Evolutionary conservation across 2,329 filamentous ascomycete species (phyloP).

Genomic region (Ophiocordyceps camponoti-leonardi): DNA sequence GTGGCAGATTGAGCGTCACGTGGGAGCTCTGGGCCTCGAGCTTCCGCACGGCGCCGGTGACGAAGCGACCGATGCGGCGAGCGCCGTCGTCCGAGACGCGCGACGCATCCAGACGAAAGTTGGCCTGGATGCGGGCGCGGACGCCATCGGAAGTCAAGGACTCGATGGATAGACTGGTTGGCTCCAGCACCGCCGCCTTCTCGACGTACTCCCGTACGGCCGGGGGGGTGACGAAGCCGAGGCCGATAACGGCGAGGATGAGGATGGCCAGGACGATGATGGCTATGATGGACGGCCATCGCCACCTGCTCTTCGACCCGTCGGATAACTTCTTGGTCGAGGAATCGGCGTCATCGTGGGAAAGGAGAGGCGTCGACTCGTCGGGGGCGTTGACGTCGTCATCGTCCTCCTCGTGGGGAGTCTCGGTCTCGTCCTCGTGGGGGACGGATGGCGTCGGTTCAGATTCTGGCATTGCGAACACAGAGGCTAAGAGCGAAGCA

Average conservation of each 20-base stretch:
- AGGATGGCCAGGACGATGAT: slow-evolving; percentile 46
- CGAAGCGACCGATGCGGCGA: slow-evolving; percentile 57
- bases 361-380: neutral
- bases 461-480: neutral
- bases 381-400: neutral
- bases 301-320: slow-evolving; percentile 5
- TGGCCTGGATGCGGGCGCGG: slow-evolving; percentile 62
- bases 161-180: slow-evolving; percentile 70
- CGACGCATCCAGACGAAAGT: slow-evolving; percentile 63
- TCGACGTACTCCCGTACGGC: slow-evolving; percentile 75
- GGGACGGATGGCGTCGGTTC: neutral
- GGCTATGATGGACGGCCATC: slow-evolving; percentile 69
- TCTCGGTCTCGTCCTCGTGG: neutral
- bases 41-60: slow-evolving; percentile 64
- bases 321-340: slow-evolving; percentile 9
- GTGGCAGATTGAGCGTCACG: slow-evolving; percentile 64
- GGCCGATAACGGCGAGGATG: slow-evolving; percentile 50
- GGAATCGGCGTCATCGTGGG: slow-evolving; percentile 6
- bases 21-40: slow-evolving; percentile 58
- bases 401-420: neutral
- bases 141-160: slow-evolving; percentile 68
- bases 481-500: neutral
- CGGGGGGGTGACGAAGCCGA: slow-evolving; percentile 68
- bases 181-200: slow-evolving; percentile 64
- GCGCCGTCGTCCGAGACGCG: slow-evolving; percentile 56